Base-by-base conservation (phyloP, 2,329 filamentous ascomycete genomes). In the Ophiostoma sp. region DNA sequence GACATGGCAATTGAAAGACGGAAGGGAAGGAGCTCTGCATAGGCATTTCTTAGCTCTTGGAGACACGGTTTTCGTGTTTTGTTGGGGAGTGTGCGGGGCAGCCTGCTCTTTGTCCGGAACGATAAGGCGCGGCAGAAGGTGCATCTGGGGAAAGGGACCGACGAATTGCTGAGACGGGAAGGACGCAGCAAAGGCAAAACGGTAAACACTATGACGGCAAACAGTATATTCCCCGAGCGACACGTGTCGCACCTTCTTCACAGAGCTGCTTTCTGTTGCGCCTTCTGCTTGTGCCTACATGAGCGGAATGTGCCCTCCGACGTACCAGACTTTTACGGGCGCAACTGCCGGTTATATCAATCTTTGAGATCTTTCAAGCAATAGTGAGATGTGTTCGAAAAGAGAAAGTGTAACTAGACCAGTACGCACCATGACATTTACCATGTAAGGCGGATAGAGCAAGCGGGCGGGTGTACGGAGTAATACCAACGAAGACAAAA, bases 21-120 rank as follows among this genome's bases (percentile, higher is more conserved):
- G 31, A 36, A 13, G 60, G 60, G 31, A 64, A 64, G 33, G 17
- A 36, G 20, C n/a, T 35, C 27, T 64, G 60, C 60, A 64, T 35
- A 52, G 27, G 31, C 20, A 8, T 36, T 41, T 57, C 48, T 54
- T 57, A 36, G 52, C 33, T 48, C 62, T 17, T 48, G 44, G 44
- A 48, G 17, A 20, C 20, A 20, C 44, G 44, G 17, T 20, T 20
- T 20, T 48, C 17, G 20, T 48, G 44, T 48, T 69, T 70, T 69
- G 70, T 70, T 71, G 71, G 69, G 71, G 69, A 69, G 44, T 48
- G 67, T 70, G 71, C 68, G 71, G 71, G 68, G 69, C 71, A 67
- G 39, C 23, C 62, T 69, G 60, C 35, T 41, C 44, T 31, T 69
- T 67, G 31, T 64, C 35, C 20, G 33, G 31, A 65, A 65, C 33